A percentile compares a stretch with the other conserved stretches of the same genome.
phyloP scores from a whole-genome alignment of 2,329 filamentous ascomycete species.

The Penicillium janthinellum region DNA sequence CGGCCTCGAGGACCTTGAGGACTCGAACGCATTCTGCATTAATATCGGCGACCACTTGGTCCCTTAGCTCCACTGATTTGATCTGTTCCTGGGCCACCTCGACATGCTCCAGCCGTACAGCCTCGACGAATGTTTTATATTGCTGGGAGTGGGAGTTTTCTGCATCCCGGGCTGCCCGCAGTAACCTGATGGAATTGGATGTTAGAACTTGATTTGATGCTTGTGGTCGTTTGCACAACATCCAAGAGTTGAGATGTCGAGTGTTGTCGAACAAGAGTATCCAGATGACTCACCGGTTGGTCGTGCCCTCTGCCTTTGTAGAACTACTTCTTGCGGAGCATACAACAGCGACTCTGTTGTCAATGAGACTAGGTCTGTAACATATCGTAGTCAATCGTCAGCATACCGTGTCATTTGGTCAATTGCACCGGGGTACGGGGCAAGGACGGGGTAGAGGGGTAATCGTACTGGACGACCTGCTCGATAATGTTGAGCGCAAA shows the following conservation, averaged over 20 bases:
- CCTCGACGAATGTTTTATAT: slow-evolving; percentile 74
- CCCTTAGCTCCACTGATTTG: slow-evolving; percentile 57
- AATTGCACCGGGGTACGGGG: slow-evolving; percentile 5
- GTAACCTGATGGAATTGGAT: slow-evolving; percentile 34
- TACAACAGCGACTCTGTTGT: slow-evolving; percentile 82
- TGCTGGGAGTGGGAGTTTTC: slow-evolving; percentile 53
- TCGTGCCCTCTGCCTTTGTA: slow-evolving; percentile 93
- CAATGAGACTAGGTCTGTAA: slow-evolving; percentile 60
- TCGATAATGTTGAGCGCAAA: slow-evolving; percentile 76
- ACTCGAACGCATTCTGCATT: slow-evolving; percentile 79
- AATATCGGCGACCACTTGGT: slow-evolving; percentile 66
- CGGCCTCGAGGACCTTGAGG: slow-evolving; percentile 69
- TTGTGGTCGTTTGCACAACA: not conserved
- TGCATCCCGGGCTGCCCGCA: slow-evolving; percentile 54
- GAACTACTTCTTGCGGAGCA: slow-evolving; percentile 94
- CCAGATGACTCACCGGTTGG: slow-evolving; percentile 74
- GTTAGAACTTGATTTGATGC: not conserved
- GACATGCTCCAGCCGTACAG: slow-evolving; percentile 81
- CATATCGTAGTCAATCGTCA: slow-evolving; percentile 1
- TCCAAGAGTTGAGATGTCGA: not conserved
- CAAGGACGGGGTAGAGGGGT: not conserved
- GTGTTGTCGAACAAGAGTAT: slow-evolving; percentile 1
- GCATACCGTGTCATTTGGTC: not conserved
- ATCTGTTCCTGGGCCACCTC: slow-evolving; percentile 68
- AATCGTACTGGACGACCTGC: slow-evolving; percentile 66